Base-by-base conservation (phyloP, 179 eudicot genomes). In the Spinacia oleracea region DNA sequence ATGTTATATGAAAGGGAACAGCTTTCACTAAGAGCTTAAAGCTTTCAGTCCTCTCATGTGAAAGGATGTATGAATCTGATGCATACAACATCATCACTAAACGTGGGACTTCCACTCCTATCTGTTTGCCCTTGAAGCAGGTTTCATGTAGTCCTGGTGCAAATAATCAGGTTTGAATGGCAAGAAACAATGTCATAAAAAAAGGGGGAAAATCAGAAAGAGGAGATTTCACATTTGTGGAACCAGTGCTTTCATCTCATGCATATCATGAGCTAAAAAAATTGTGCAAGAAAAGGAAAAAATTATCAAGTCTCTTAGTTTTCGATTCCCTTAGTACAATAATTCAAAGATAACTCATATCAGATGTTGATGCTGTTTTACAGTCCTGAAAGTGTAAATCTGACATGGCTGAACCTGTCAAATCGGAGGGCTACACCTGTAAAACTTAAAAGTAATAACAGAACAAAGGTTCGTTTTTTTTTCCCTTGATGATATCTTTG, bases 1-100 rank as follows among this genome's bases (percentile, higher is more conserved):
- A 51, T 76, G 77, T 70, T 79, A 86, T 80, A 63, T 78, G 79
- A 76, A 68, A 71, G 66, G 63, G 75, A 45, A 72, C 75, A 72
- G 45, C 63, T 72, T 72, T 51, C 42, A 31, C 45, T 72, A 51
- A 15, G 62, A 32, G 45, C 63, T 53, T 51, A 27, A 50, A 29
- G 32, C 62, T 72, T 72, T 72, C 75, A 72, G 32, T 50, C 75
- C 14, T 50, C 45, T 31, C 75, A 51, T 72, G 62, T 72, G 43
- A 71, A 71, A 50, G 56, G 59, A 71, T 48, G 45, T 51, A 72
- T 72, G 75, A 72, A 72, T 72, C 75, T 72, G 75, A 72, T 72
- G 75, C 75, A 72, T 20, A 72, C 45, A 31, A 72, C 75, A 32
- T 72, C 59, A 71, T 48, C 35, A 18, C 45, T 32, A 72, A 50